Evolutionary conservation across 78 protist genomes (phyloP).

Genomic region (Guillardia theta): DNA sequence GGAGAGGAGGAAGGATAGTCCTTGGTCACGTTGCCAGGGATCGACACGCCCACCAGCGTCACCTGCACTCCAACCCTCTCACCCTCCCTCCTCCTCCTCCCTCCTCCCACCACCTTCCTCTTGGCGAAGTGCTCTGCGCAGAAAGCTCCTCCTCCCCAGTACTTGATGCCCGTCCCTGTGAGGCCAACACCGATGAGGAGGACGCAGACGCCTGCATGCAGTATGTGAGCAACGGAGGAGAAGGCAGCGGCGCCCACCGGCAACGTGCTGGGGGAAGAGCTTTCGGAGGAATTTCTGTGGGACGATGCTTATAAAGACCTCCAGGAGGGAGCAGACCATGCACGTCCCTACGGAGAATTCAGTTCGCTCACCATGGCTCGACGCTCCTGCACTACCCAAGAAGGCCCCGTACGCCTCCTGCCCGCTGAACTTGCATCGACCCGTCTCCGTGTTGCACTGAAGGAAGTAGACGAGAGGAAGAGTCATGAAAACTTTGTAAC

Average conservation of each 20-base stretch:
- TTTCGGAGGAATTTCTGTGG: background rate
- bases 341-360: too few relatives aligned
- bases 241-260: background rate
- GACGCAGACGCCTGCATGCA: background rate
- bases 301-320: background rate
- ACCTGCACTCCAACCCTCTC: too few relatives aligned
- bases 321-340: slow-evolving; percentile 15
- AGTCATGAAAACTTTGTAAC: background rate
- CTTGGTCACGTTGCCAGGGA: background rate
- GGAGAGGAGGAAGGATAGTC: background rate
- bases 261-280: background rate
- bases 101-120: background rate
- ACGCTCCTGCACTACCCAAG: too few relatives aligned
- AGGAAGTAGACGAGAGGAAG: too few relatives aligned
- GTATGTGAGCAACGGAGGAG: background rate
- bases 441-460: background rate
- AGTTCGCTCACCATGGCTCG: too few relatives aligned
- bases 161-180: background rate
- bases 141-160: slow-evolving; percentile 40
- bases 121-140: background rate
- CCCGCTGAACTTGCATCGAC: background rate
- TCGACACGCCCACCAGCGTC: too few relatives aligned
- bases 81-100: background rate
- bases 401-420: background rate
- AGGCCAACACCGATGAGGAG: slow-evolving; percentile 29